Conservation (phyloP, 371 early-diverging fungal species). For the Mortierella sp. region DNA sequence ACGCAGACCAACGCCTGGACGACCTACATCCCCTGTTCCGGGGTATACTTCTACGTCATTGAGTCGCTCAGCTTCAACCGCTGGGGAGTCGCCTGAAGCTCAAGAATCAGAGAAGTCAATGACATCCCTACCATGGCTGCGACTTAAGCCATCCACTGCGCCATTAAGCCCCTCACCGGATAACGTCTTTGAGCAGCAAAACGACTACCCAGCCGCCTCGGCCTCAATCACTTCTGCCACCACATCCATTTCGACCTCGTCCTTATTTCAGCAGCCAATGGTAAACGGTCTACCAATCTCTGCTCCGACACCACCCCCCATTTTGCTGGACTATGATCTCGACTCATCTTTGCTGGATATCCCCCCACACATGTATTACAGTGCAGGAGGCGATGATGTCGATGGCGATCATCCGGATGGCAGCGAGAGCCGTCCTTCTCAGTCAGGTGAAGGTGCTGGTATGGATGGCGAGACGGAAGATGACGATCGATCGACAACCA, state of each 20-base stretch:
- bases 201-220: conserved; percentile 14
- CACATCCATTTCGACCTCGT: conserved; percentile 25
- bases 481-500: conserved; percentile 27
- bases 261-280: conserved; percentile 24
- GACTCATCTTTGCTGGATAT: conserved; percentile 38
- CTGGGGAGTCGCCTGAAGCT: neutral
- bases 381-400: conserved; percentile 49
- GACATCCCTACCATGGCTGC: conserved; percentile 39
- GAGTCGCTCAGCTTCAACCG: conserved; percentile 5
- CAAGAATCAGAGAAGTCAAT: conserved; percentile 20
- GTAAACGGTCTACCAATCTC: conserved; percentile 27
- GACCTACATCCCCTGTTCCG: conserved; percentile 14
- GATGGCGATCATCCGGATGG: conserved; percentile 43
- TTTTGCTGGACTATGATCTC: conserved; percentile 39
- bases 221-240: conserved; percentile 16
- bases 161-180: conserved; percentile 16
- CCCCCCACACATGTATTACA: conserved; percentile 48
- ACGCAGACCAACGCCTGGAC: conserved; percentile 1
- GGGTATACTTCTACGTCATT: neutral
- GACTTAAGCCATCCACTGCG: conserved; percentile 17
- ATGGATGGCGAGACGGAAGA: conserved; percentile 40
- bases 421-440: conserved; percentile 7
- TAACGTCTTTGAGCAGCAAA: conserved; percentile 14
- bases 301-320: conserved; percentile 43
- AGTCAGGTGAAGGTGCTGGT: neutral